phyloP scores from a whole-genome alignment of 139 green algal species.

The Chlamydomonas schloesseri region DNA sequence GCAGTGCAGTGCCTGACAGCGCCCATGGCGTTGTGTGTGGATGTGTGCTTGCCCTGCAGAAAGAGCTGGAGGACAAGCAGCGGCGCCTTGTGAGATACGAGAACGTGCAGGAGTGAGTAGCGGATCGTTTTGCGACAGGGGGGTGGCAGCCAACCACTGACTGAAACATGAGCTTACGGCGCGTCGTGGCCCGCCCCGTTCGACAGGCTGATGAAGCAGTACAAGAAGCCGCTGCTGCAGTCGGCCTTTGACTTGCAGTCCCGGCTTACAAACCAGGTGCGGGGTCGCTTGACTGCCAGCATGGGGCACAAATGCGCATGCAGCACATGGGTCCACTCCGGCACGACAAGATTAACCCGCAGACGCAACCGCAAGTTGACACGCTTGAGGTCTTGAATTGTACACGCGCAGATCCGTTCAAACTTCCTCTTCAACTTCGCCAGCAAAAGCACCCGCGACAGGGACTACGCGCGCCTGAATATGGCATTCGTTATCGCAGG shows the following conservation, averaged over 20 bases:
- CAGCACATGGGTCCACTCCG: too few relatives aligned
- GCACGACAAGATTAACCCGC: too few relatives aligned
- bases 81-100: constrained; percentile 42
- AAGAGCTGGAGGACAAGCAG: constrained; percentile 51
- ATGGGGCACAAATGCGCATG: neutral
- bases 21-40: too few relatives aligned
- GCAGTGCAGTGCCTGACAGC: too few relatives aligned
- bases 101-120: constrained; percentile 45
- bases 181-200: too few relatives aligned
- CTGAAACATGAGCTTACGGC: too few relatives aligned
- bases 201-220: constrained; percentile 47
- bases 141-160: too few relatives aligned
- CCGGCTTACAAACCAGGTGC: constrained; percentile 48
- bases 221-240: constrained; percentile 65
- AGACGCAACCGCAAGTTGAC: too few relatives aligned
- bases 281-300: neutral
- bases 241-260: constrained; percentile 59
- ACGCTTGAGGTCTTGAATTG: too few relatives aligned
- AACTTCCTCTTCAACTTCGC: constrained; percentile 55
- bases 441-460: constrained; percentile 32
- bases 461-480: constrained; percentile 56
- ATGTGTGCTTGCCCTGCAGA: neutral
- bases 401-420: constrained; percentile 12
- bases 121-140: too few relatives aligned
- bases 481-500: constrained; percentile 52